Conservation (phyloP, 345 rosid species). For the Kandelia obovata region DNA sequence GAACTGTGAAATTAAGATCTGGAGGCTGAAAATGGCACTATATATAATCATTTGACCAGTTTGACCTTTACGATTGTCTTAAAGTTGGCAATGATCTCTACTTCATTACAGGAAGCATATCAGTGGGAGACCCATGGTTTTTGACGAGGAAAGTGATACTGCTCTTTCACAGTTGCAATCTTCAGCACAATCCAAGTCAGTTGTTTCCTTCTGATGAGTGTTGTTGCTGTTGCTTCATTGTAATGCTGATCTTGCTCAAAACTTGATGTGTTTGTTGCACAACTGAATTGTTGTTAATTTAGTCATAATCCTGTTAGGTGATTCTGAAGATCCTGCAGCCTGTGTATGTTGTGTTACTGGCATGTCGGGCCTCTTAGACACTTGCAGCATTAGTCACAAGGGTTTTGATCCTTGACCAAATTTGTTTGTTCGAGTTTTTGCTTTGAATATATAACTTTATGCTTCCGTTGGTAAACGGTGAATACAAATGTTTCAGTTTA, state of each 20-base stretch:
- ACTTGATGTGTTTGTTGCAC: not conserved
- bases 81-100: not conserved
- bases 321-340: not conserved
- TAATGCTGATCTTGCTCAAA: constrained; percentile 1
- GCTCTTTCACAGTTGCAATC: constrained; percentile 47
- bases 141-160: constrained; percentile 58
- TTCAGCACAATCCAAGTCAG: constrained; percentile 50
- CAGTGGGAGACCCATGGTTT: constrained; percentile 26
- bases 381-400: too few species aligned
- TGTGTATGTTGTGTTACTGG: too few species aligned
- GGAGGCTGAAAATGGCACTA: too few species aligned
- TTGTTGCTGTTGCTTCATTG: not conserved
- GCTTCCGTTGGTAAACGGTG: too few species aligned
- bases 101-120: constrained; percentile 41
- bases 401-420: too few species aligned
- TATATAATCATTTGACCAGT: too few species aligned
- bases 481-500: too few species aligned
- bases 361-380: too few species aligned
- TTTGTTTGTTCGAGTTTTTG: too few species aligned
- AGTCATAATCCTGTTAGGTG: constrained; percentile 1
- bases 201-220: constrained; percentile 47
- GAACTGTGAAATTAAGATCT: too few species aligned
- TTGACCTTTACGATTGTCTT: too few species aligned
- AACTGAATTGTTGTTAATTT: not conserved
- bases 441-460: too few species aligned